Evolutionary conservation across 2,329 filamentous ascomycete genomes (phyloP), one percentile per base, ranked within the genome.

Genomic region (Pseudocercospora ulei): DNA sequence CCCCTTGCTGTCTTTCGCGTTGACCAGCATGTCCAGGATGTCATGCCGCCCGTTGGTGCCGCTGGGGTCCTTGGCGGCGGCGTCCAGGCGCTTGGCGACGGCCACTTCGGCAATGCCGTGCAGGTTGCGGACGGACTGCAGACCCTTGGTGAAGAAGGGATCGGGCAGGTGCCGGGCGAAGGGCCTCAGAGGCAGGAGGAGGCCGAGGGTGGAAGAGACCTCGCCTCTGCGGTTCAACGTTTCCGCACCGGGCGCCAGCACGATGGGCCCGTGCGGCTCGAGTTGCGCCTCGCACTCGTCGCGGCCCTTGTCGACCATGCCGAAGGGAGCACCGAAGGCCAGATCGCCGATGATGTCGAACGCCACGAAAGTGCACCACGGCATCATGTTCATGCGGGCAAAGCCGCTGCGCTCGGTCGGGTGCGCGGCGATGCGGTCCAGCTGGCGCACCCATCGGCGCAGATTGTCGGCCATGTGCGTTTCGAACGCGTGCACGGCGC

Each of bases 401-500:
- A 49, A 45, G 2, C 40, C 46, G 16, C 17, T 40, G 11, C 37
- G 13, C 4, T 28, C 17, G 1, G 38, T 39, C 2, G 43, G 47
- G 16, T 35, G 24, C 1, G 35, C 38, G 3, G 49, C 31, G 16
- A 53, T 50, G 11, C 45, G 40, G 35, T 52, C 49, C 6, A 50
- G 39, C 13, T 52, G 46, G 5, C 29, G 27, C 4, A 49, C 43
- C 50, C 50, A 53, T 26, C 46, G 38, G 6, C 41, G 43, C 6
- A 53, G 44, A 22, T 53, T 52, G 2, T 48, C 51, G 1, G 56
- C 52, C 54, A 60, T 60, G 16, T 58, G 51, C 3, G 49, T 51
- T 35, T 60, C 58, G 38, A 61, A 61, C 0, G 43, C 52, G 12
- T 52, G 50, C 3, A 60, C 56, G 4, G 57, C 54, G 23, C 48